Evolutionary conservation across 2,329 filamentous ascomycete species (phyloP).

Genomic region (Verticillium zaregamsianum): DNA sequence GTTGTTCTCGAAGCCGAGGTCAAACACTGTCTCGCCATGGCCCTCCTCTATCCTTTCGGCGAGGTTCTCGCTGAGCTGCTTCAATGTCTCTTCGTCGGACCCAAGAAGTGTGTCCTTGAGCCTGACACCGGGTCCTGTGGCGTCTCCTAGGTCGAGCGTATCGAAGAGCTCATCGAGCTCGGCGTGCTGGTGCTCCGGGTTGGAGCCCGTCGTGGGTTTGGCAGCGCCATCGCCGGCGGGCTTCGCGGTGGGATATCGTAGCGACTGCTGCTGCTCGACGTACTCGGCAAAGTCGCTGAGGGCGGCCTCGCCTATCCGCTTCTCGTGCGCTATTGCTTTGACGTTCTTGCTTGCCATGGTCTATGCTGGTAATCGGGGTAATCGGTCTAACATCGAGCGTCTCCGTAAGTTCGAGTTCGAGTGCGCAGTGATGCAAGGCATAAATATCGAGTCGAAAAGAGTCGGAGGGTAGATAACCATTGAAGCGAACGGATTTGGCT

Average conservation of each 20-base stretch:
- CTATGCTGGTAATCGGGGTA: slow-evolving; percentile 16
- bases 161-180: slow-evolving; percentile 92
- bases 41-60: slow-evolving; percentile 72
- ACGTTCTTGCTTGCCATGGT: slow-evolving; percentile 49
- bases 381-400: slow-evolving; percentile 24
- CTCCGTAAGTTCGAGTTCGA: neutral
- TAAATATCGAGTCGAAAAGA: slow-evolving; percentile 6
- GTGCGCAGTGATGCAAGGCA: neutral
- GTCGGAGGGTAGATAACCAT: slow-evolving; percentile 1
- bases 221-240: slow-evolving; percentile 17
- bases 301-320: slow-evolving; percentile 82
- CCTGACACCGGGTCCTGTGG: slow-evolving; percentile 51
- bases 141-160: slow-evolving; percentile 76
- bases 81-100: slow-evolving; percentile 54
- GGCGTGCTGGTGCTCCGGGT: slow-evolving; percentile 60
- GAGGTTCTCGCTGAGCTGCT: slow-evolving; percentile 62
- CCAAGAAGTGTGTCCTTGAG: slow-evolving; percentile 74
- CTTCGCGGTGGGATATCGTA: slow-evolving; percentile 53
- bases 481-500: neutral
- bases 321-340: slow-evolving; percentile 70
- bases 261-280: slow-evolving; percentile 86
- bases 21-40: slow-evolving; percentile 84
- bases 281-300: slow-evolving; percentile 97
- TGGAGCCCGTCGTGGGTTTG: slow-evolving; percentile 15
- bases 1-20: slow-evolving; percentile 86